A percentile compares a stretch with the other conserved stretches of the same genome.
Conservation (phyloP, 768 basidiomycete genomes). For the Astraeus odoratus region DNA sequence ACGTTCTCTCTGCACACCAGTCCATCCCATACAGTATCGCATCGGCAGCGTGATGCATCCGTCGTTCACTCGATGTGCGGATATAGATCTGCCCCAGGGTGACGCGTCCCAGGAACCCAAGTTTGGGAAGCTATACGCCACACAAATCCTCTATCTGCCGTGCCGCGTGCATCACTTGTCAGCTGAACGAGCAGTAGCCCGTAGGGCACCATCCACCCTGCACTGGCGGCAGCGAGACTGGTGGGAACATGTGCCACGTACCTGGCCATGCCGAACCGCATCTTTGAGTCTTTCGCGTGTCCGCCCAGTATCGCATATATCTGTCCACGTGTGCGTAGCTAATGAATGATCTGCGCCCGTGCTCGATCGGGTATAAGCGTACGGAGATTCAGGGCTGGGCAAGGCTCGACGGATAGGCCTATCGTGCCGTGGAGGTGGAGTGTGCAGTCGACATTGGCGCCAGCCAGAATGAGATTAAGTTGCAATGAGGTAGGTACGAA, state of each 20-base stretch:
- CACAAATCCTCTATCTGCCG: conserved; percentile 38
- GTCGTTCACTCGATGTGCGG: conserved; percentile 37
- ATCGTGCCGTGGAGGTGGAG: not conserved
- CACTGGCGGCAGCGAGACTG: not conserved
- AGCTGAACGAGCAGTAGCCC: no score
- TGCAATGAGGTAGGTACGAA: no score
- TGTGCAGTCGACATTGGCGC: no score
- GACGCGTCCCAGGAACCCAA: conserved; percentile 32
- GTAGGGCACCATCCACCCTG: not conserved
- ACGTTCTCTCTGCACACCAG: no score
- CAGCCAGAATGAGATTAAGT: not conserved
- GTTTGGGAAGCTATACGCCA: conserved; percentile 32
- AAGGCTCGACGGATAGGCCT: conserved; percentile 46
- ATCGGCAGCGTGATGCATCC: conserved; percentile 42
- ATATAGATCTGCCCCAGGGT: conserved; percentile 33
- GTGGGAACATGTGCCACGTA: conserved; percentile 3
- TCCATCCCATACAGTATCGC: conserved; percentile 41
- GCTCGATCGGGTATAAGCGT: conserved; percentile 33
- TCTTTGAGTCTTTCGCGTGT: conserved; percentile 39
- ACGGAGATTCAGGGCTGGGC: conserved; percentile 30
- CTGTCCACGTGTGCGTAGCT: conserved; percentile 37
- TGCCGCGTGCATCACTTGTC: no score
- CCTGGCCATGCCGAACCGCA: conserved; percentile 36
- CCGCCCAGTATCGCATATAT: conserved; percentile 42
- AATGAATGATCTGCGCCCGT: conserved; percentile 40